These are phyloP conservation scores for Aspergillus aculeatinus DNA, from an alignment of 2,329 filamentous ascomycete genomes.

Conservation along the genomic window DNA sequence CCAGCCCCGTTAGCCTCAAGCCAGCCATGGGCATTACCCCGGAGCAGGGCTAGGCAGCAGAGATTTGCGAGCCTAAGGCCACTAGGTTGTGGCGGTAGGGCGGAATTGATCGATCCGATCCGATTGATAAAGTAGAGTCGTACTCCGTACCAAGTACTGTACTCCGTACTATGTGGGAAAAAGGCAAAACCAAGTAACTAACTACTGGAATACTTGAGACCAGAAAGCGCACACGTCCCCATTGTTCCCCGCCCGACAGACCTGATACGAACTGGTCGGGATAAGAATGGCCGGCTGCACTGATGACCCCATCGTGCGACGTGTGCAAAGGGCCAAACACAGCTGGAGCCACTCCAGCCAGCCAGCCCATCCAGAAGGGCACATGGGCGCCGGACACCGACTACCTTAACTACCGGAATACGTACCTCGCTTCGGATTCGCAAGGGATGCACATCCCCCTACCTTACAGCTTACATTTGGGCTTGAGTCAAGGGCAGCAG, in stretches of 20 bases:
- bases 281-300: neutral
- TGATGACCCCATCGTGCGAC: conserved; percentile 10
- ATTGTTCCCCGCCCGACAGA: neutral
- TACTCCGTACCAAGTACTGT: too few relatives aligned
- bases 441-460: neutral
- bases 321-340: conserved; percentile 1
- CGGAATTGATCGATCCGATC: conserved; percentile 17
- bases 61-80: conserved; percentile 8
- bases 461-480: conserved; percentile 2
- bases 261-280: neutral
- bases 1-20: too few relatives aligned
- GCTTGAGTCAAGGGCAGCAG: neutral
- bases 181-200: too few relatives aligned
- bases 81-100: conserved; percentile 8
- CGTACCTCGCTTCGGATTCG: neutral
- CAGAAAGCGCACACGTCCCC: neutral
- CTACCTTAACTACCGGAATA: neutral
- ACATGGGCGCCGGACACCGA: conserved; percentile 6
- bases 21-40: neutral
- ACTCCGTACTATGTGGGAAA: too few relatives aligned
- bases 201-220: too few relatives aligned
- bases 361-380: neutral
- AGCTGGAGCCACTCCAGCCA: neutral
- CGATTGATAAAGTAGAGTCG: neutral
- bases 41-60: neutral